phyloP scores from a whole-genome alignment of 352 stramenopile genomes.

The Globisporangium iwayamae region DNA sequence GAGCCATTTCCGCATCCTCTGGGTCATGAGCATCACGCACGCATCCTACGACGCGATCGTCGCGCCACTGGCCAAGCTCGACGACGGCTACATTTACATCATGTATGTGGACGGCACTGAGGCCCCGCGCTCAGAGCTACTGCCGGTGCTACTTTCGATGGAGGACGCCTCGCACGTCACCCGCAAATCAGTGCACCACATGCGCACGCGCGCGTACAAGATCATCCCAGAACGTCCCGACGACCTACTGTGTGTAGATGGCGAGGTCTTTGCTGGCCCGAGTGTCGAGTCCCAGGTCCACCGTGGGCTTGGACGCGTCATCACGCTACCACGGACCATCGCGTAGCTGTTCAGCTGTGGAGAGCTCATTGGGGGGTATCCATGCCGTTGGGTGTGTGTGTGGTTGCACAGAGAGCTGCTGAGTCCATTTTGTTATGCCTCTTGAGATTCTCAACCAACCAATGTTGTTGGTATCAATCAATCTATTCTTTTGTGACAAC shows the following conservation, averaged over 20 bases:
- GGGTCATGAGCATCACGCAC: slow-evolving; percentile 65
- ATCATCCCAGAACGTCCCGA: slow-evolving; percentile 31
- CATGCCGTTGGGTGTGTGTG: too few species aligned
- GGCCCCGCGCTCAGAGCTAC: slow-evolving; percentile 29
- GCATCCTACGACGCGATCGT: slow-evolving; percentile 44
- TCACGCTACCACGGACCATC: slow-evolving; percentile 22
- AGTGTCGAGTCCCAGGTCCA: slow-evolving; percentile 57
- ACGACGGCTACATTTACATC: slow-evolving; percentile 72
- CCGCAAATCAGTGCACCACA: slow-evolving; percentile 33
- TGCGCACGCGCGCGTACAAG: slow-evolving; percentile 63
- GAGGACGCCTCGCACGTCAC: slow-evolving; percentile 47
- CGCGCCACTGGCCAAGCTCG: slow-evolving; percentile 37
- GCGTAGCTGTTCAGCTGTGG: not conserved
- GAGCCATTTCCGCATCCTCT: slow-evolving; percentile 53
- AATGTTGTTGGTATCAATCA: not conserved
- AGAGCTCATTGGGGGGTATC: not conserved
- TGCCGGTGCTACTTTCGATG: slow-evolving; percentile 47
- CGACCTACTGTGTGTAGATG: slow-evolving; percentile 60
- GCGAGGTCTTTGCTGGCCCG: slow-evolving; percentile 44
- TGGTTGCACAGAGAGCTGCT: too few species aligned
- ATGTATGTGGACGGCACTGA: slow-evolving; percentile 36
- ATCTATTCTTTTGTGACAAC: too few species aligned
- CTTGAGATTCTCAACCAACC: not conserved
- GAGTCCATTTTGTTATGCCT: too few species aligned
- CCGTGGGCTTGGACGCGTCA: slow-evolving; percentile 48